phyloP scores from a whole-genome alignment of 2,329 filamentous ascomycete genomes.

The Didymella pomorum region DNA sequence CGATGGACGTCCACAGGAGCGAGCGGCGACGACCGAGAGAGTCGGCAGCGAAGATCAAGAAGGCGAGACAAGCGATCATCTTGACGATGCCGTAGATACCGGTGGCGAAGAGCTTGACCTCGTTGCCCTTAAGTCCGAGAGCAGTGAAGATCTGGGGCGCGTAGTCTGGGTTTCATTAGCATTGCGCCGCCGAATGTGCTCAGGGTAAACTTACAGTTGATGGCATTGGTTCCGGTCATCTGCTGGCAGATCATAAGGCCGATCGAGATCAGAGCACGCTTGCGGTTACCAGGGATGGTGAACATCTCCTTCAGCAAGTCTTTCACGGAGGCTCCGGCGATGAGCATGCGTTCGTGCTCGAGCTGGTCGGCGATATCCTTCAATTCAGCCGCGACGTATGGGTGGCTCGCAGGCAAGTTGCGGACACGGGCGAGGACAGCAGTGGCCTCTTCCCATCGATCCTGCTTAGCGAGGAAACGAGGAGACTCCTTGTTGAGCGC shows the following conservation, averaged over 20 bases:
- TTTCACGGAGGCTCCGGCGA: constrained; percentile 58
- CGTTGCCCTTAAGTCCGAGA: constrained; percentile 66
- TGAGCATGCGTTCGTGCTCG: constrained; percentile 64
- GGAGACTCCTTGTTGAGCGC: constrained; percentile 70
- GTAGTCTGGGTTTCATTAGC: too few relatives aligned
- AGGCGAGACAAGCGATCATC: constrained; percentile 68
- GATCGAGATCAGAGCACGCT: constrained; percentile 70
- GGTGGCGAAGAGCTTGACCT: constrained; percentile 72
- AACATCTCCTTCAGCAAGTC: constrained; percentile 55
- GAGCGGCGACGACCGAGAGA: constrained; percentile 71
- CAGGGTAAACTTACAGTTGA: too few relatives aligned
- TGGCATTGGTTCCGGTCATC: constrained; percentile 67
- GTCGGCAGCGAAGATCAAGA: constrained; percentile 73
- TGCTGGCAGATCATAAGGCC: constrained; percentile 73
- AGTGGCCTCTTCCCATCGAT: constrained; percentile 72
- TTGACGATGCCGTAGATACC: constrained; percentile 79
- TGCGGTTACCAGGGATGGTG: constrained; percentile 61
- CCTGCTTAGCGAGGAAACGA: constrained; percentile 71
- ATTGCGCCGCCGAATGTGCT: too few relatives aligned
- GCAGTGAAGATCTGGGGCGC: constrained; percentile 73
- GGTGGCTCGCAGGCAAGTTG: constrained; percentile 54
- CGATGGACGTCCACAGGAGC: constrained; percentile 70
- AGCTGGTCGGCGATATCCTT: constrained; percentile 51
- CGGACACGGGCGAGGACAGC: constrained; percentile 65
- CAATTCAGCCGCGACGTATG: constrained; percentile 49